Base-by-base conservation (phyloP, 176 grass and related monocot species). In the Oryza officinalis region DNA sequence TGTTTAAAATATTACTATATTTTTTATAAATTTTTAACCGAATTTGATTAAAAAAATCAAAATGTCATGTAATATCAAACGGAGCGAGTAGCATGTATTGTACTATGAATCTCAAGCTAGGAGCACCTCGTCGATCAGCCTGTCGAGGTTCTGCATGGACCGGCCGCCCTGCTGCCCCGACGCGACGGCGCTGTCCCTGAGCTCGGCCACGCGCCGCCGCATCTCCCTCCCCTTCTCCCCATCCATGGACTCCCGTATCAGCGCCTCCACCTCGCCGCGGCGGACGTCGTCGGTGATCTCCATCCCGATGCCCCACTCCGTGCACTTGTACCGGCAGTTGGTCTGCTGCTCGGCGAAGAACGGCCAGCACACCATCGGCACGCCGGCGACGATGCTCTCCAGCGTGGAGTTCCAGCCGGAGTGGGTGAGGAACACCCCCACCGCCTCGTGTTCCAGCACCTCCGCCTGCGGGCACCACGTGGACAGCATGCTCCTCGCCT, bases 321-420 rank as follows among this genome's bases (percentile, higher is more conserved):
- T 71, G 79, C 83, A 15, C 74, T 67, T 85, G 79, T 86, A 92
- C 20, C 90, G 22, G 69, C 75, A 88, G 86, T 92, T 92, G 61
- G 86, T 92, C 78, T 88, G 86, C 74, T 92, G 90, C 86, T 92
- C 90, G 0, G 83, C 86, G 61, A 92, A 88, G 83, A 78, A 38
- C 7, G 37, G 37, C 37, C 37, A 38, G 37, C 37, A 38, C 26
- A 92, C 37, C 86, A 83, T 86, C 23, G 83, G 67, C 79, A 92
- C 86, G 44, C 83, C 90, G 74, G 40, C 82, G 63, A 69, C 17
- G 12, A 92, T 73, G 65, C 82, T 86, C 86, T 97, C 94, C 23
- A 92, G 17, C 22, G 87, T 86, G 2, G 94, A 94, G 92, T 97
- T 97, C 94, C 94, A 97, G 1, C 94, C 89, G 13, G 85, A 97